phyloP scores from a whole-genome alignment of 768 basidiomycete genomes.

The Hemileccinum rubropunctum region DNA sequence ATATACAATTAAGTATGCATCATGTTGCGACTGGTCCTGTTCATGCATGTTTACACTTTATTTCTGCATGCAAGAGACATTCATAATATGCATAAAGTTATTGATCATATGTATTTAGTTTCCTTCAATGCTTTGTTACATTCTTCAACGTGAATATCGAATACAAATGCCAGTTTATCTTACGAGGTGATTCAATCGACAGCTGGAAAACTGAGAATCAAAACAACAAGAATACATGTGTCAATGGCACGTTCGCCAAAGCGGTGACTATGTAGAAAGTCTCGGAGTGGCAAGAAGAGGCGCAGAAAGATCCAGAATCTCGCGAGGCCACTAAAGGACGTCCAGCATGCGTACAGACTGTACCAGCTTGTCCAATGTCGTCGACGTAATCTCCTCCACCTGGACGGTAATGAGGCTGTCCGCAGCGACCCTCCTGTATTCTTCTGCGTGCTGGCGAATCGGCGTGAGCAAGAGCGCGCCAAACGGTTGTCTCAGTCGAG shows the following conservation, averaged over 20 bases:
- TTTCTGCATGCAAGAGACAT: constrained; percentile 1
- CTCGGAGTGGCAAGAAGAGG: too few relatives aligned
- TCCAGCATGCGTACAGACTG: constrained; percentile 1
- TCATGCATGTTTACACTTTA: neutral
- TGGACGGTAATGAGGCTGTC: constrained; percentile 10
- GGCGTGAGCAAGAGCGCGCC: constrained; percentile 9
- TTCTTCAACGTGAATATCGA: neutral
- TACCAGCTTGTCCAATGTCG: neutral
- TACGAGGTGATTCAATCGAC: too few relatives aligned
- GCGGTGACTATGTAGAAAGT: too few relatives aligned
- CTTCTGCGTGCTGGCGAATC: neutral
- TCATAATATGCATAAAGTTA: constrained; percentile 2
- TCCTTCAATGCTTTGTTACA: neutral
- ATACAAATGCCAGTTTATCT: too few relatives aligned
- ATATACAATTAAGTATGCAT: constrained; percentile 55
- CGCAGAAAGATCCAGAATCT: too few relatives aligned
- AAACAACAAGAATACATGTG: too few relatives aligned
- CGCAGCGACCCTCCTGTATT: constrained; percentile 11
- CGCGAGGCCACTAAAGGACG: neutral
- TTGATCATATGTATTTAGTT: neutral
- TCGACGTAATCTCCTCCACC: neutral
- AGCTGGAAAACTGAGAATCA: too few relatives aligned
- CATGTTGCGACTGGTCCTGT: neutral
- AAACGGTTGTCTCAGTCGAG: constrained; percentile 8
- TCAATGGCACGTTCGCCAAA: too few relatives aligned